Evolutionary conservation across 1,139 yeast species (phyloP), one percentile per base, ranked within the genome.

Genomic region (Sugiyamaella paludigena): DNA sequence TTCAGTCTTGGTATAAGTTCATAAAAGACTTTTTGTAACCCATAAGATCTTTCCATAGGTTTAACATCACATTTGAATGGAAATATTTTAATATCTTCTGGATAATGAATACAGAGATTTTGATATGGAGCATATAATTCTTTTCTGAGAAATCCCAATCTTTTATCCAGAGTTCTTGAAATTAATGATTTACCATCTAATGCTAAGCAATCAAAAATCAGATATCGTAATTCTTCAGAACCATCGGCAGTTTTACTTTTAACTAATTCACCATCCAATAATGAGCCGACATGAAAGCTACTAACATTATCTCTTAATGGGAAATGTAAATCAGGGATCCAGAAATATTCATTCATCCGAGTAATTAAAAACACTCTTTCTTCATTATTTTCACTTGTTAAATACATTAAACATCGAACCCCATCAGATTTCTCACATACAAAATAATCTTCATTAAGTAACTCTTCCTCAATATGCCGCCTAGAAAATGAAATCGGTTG

Each of bases 391-490:
- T 58, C 59, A 16, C 83, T 84, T 2, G 87, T 80, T 1, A 88
- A 83, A 61, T 86, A 91, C 61, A 87, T 72, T 38, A 92, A 71
- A 53, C 95, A 87, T 49, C 99, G 74, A 47, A 92, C 72, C 0
- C 99, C 99, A 67, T 94, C 98, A 0, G 95, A 82, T 66, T 94
- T 94, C 63, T 94, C 99, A 70, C 98, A 92, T 0, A 92, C 98
- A 60, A 81, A 84, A 64, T 89, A 92, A 60, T 84, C 89, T 48
- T 78, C 78, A 2, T 72, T 71, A 64, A 78, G 65, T 44, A 92
- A 70, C 33, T 81, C 80, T 47, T 80, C 80, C 6, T 74, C 72
- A 36, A 92, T 73, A 68, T 91, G 97, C 36, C 75, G 73, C 51
- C 88, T 74, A 42, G 87, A 83, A 65, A 94, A 91, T 33, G 96